Evolutionary conservation across 148 eudicot species (phyloP).

Genomic region (Chenopodium berlandieri): DNA sequence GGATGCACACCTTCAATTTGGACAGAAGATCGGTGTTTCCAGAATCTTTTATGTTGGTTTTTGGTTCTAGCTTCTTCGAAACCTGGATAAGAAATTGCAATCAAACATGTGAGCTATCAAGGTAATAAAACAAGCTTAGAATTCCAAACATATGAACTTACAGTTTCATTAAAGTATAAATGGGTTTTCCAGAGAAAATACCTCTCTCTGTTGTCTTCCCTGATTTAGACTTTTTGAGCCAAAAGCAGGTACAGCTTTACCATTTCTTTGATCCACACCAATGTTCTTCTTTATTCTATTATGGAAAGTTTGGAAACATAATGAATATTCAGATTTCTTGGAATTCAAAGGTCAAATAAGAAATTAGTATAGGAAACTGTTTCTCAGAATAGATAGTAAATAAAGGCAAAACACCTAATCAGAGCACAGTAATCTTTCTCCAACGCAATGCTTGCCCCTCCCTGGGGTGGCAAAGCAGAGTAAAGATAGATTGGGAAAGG

Average conservation of each 20-base stretch:
- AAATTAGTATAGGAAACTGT: neutral
- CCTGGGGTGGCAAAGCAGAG: neutral
- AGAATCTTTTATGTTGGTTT: constrained; percentile 39
- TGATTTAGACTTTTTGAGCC: constrained; percentile 50
- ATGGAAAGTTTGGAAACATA: constrained; percentile 16
- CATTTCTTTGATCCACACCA: constrained; percentile 36
- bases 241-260: constrained; percentile 42
- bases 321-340: neutral
- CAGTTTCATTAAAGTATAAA: neutral
- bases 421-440: neutral
- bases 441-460: neutral
- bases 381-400: neutral
- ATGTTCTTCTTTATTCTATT: constrained; percentile 44
- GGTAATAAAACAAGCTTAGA: neutral
- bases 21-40: constrained; percentile 37
- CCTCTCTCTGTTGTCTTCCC: constrained; percentile 58
- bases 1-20: constrained; percentile 45
- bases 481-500: neutral
- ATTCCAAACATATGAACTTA: neutral
- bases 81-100: constrained; percentile 31
- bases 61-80: constrained; percentile 45
- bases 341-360: neutral
- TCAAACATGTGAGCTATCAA: neutral
- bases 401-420: neutral
- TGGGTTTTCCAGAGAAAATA: constrained; percentile 18